These are phyloP conservation scores for Mortierella sp. DNA, from an alignment of 371 early-diverging fungal species.

Conservation along the genomic window DNA sequence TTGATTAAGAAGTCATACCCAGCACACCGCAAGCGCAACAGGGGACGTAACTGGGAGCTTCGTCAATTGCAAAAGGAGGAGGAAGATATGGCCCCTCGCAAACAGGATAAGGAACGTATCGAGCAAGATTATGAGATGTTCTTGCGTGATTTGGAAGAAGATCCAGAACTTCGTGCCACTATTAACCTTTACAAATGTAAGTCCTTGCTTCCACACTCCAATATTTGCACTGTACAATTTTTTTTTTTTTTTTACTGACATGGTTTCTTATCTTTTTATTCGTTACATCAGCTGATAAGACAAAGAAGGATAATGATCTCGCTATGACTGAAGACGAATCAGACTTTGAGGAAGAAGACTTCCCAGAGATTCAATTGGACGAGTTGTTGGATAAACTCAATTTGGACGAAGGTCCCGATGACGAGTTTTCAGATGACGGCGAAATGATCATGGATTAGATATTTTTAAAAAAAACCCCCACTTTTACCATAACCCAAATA, in stretches of 20 bases:
- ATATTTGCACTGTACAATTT: background rate
- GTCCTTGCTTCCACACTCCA: background rate
- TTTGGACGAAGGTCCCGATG: slow-evolving; percentile 70
- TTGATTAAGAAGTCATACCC: slow-evolving; percentile 94
- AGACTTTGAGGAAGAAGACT: slow-evolving; percentile 79
- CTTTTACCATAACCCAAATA: no score
- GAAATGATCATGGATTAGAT: slow-evolving; percentile 54
- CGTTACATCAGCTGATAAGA: slow-evolving; percentile 30
- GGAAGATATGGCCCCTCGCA: slow-evolving; percentile 82
- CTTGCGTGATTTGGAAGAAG: slow-evolving; percentile 97
- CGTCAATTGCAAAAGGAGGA: slow-evolving; percentile 90
- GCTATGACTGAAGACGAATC: slow-evolving; percentile 62
- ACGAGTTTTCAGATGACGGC: slow-evolving; percentile 45
- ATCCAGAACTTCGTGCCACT: slow-evolving; percentile 92
- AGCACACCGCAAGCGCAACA: slow-evolving; percentile 87
- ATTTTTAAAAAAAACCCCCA: background rate
- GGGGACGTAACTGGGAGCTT: slow-evolving; percentile 92
- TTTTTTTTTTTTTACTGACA: background rate
- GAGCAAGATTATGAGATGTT: slow-evolving; percentile 89
- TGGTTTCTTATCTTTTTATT: background rate
- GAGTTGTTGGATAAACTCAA: slow-evolving; percentile 93
- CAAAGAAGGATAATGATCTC: slow-evolving; percentile 34
- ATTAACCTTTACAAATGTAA: slow-evolving; percentile 90
- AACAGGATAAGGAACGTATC: slow-evolving; percentile 78
- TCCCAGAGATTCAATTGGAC: slow-evolving; percentile 91